Base-by-base conservation (phyloP, 2,329 filamentous ascomycete species). In the Aspergillus sp. region DNA sequence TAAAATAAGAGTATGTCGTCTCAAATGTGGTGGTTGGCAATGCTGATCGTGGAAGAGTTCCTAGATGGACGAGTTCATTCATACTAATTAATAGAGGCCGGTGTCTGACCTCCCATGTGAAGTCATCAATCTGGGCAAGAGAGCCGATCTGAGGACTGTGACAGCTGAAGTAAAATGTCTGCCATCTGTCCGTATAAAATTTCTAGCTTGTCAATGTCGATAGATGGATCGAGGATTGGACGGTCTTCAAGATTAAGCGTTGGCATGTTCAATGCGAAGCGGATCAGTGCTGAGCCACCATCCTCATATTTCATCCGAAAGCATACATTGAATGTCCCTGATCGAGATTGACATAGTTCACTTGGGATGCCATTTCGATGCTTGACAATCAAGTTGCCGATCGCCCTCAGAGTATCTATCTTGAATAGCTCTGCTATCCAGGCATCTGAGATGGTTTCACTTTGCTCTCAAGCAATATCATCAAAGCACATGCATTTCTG, bases 21-120 rank as follows among this genome's bases (percentile, higher is more conserved):
- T 12, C 5, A 38, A 38, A 38, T 10, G 19, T 29, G 37, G 5
- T n/a, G 11, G 28, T 3, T 38, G 37, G 37, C 26, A 38, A 26
- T 5, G 28, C 27, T 3, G 34, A 33, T 4, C 0, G 56, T 61
- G 29, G 61, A 53, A 45, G 66, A 65, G 30, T 53, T 33, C 37
- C 51, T 45, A 12, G 44, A 43, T 6, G 62, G 58, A 50, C 59
- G 38, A 66, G 40, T 45, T 69, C 62, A 44, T 71, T 70, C 62
- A 70, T 70, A 32, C 66, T 65, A 39, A 64, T 66, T n/a, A 65
- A 70, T n/a, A 70, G 50, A 6, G 67, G 66, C 43, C 64, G 49
- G 44, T 47, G 40, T 13, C 54, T 53, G 39, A 67, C 64, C 11
- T 50, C 46, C 63, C 60, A 73, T 34, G 40, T 40, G 12, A 30